Evolutionary conservation across 495 filamentous ascomycete species (phyloP), one percentile per base, ranked within the genome.

Genomic region (Podospora pseudoanserina): DNA sequence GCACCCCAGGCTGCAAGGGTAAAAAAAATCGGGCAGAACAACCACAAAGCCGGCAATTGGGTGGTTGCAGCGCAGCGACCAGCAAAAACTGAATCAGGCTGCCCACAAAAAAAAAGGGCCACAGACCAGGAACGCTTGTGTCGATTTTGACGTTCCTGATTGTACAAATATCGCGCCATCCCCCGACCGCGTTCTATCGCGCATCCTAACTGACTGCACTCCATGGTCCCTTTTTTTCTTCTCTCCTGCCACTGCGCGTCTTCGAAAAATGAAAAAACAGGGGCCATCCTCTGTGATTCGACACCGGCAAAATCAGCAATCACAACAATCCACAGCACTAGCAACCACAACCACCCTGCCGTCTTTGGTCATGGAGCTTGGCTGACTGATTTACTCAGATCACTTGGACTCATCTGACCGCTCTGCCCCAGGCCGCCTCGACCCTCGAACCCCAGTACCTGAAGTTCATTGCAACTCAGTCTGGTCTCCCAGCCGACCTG

Each of bases 81-180:
- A 20, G n/a, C 34, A 9, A 15, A 44, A 18, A 20, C 34, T 39
- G 30, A 63, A 34, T 20, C 27, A 39, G 28, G 32, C 27, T 32
- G 19, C 32, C n/a, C 19, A 5, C 15, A 18, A 49, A 44, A 44
- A 20, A 63, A 63, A 63, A 44, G 49, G 61, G 49, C 30, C 30
- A 63, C 61, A 19, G 18, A 16, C 61, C 28, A 63, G 30, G 61
- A 20, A 53, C n/a, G 27, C 30, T 32, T 61, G 59, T 34, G 16
- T 27, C 65, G 60, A 63, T 44, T 64, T 34, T 55, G 44, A 23
- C 53, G 60, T 28, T 64, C 68, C 71, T 73, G 71, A 73, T 73
- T 73, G 70, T 70, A 70, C 71, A 70, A 70, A 73, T 71, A 66
- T 60, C 27, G 34, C 28, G 13, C 49, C 27, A 63, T 49, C 61